Percentiles rank a stretch among this genome's conserved stretches.
phyloP scores from a whole-genome alignment of 768 basidiomycete species.

The Leccinum barrowsii region DNA sequence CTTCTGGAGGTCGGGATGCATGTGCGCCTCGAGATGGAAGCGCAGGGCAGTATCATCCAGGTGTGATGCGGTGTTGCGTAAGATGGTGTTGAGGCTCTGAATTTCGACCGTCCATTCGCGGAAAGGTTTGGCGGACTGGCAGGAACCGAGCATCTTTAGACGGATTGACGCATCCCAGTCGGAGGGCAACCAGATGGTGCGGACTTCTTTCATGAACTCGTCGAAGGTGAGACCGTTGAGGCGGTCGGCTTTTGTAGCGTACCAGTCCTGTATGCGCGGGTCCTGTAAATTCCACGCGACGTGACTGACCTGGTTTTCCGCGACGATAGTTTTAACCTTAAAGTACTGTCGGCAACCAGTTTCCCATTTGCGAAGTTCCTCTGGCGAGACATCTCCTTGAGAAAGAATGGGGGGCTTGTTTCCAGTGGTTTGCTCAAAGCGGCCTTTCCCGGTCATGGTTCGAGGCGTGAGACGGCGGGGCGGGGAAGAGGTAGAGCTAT shows the following conservation, averaged over 20 bases:
- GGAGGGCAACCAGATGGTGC: not conserved
- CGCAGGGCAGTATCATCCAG: constrained; percentile 4
- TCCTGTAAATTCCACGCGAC: not conserved
- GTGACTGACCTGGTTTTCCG: not conserved
- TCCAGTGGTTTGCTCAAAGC: not conserved
- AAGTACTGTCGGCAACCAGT: not conserved
- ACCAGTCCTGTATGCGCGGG: constrained; percentile 5
- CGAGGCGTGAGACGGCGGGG: no score
- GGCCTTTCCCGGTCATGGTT: not conserved
- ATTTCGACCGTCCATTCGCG: constrained; percentile 10
- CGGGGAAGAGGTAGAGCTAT: no score
- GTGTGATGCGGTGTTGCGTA: constrained; percentile 7
- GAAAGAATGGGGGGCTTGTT: not conserved
- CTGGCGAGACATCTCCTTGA: not conserved
- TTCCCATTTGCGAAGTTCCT: not conserved
- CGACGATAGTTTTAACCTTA: not conserved
- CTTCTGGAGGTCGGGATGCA: constrained; percentile 7
- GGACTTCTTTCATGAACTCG: constrained; percentile 1
- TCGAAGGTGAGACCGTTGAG: not conserved
- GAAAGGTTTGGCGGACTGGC: constrained; percentile 6
- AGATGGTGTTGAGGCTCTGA: constrained; percentile 13
- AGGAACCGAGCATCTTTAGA: constrained; percentile 1
- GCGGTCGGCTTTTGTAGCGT: not conserved
- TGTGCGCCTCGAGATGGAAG: constrained; percentile 16
- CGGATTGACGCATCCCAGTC: constrained; percentile 1